Percentiles rank a stretch among this genome's conserved stretches.
Conservation (phyloP, 1,284 basidiomycete species). For the Leccinum fuscescens region DNA sequence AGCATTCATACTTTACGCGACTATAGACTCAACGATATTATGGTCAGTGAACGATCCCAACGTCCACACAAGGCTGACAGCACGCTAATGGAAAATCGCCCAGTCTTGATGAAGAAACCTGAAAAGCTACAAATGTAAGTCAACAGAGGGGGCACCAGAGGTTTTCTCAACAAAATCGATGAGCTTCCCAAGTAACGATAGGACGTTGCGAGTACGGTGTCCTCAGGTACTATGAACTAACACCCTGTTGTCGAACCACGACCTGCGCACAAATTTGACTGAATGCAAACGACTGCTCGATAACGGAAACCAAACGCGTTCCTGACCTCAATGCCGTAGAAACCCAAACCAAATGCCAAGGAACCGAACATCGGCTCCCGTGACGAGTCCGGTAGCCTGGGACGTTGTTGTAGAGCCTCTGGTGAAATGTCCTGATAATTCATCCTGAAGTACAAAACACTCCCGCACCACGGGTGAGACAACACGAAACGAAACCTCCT, state of each 20-base stretch:
- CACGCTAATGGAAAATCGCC: conserved; percentile 75
- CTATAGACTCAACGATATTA: conserved; percentile 72
- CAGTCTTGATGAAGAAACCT: conserved; percentile 56
- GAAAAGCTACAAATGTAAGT: too few species aligned
- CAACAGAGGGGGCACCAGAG: too few species aligned
- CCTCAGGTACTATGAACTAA: too few species aligned
- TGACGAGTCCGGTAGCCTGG: conserved; percentile 41
- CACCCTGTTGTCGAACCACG: conserved; percentile 19
- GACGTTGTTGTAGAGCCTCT: conserved; percentile 49
- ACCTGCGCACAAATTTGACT: conserved; percentile 45
- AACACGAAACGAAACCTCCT: conserved; percentile 35
- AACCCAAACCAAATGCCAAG: conserved; percentile 53
- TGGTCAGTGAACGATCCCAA: conserved; percentile 64
- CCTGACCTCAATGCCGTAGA: conserved; percentile 55
- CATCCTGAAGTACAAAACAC: conserved; percentile 50
- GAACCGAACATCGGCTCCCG: conserved; percentile 38
- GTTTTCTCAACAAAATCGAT: too few species aligned
- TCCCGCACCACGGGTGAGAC: conserved; percentile 41
- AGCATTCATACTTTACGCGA: conserved; percentile 67
- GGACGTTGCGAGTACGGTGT: too few species aligned
- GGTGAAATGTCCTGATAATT: conserved; percentile 54
- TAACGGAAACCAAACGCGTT: conserved; percentile 54
- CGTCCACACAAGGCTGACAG: conserved; percentile 85
- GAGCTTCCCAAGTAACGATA: too few species aligned
- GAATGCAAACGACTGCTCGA: conserved; percentile 53